Evolutionary conservation across 371 early-diverging fungal genomes (phyloP), one percentile per base, ranked within the genome.

Genomic region (Funneliformis caledonium): DNA sequence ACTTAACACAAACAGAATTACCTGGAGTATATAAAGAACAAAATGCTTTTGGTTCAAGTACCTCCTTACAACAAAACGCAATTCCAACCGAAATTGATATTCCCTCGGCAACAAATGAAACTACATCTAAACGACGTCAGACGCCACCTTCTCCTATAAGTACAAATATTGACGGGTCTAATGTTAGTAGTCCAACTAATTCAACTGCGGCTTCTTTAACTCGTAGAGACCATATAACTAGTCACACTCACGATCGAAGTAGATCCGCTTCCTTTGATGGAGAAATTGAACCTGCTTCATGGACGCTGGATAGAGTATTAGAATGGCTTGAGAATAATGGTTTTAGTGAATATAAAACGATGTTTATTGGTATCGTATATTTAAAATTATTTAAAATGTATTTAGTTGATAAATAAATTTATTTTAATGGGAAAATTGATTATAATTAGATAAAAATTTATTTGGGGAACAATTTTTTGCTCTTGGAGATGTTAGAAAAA

Each of bases 191-290:
- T 22, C 42, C 70, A 43, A 70, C 22, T 47, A 43, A 19, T n/a
- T 11, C 37, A 33, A 14, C 45, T 45, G 33, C 65, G 31, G 43
- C 69, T 42, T 45, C 70, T 10, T 70, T 79, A 22, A 79, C 72
- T 70, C 80, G 80, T 16, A 69, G 60, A 59, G 69, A 59, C 12
- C 80, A 79, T 50, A 70, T 79, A 59, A 37, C 78, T 8, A 68
- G 60, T 37, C 78, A 78, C 16, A 67, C 78, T 52, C 78, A 78
- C 68, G 78, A 78, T 42, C 78, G 78, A 64, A 67, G 67, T 64
- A 78, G 78, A 68, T 78, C 78, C 5, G 48, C 68, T 11, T 78
- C 78, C 7, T 52, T 78, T 19, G 78, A 78, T 48, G 76, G 62
- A 48, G 78, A 78, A 45, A 60, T 68, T 31, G 68, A 64, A 60